Evolutionary conservation across 495 filamentous ascomycete species (phyloP).

Genomic region (Aspergillus heteromorphus): DNA sequence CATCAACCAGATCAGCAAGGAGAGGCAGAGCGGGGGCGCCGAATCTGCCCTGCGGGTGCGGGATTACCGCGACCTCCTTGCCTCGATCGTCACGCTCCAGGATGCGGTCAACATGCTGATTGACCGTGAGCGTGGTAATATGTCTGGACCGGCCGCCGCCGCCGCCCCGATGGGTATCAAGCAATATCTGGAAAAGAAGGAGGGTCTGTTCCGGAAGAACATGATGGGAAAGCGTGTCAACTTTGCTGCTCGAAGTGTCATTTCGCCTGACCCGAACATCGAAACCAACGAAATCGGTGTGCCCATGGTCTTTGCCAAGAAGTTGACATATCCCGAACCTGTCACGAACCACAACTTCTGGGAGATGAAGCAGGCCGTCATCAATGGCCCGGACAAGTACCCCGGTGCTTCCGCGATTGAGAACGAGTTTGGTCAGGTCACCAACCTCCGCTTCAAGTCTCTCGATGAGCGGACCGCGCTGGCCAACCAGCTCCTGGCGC

Average conservation of each 20-base stretch:
- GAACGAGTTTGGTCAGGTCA: slow-evolving; percentile 87
- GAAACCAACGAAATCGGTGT: slow-evolving; percentile 99
- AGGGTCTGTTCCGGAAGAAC: slow-evolving; percentile 96
- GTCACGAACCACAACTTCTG: slow-evolving; percentile 96
- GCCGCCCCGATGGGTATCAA: slow-evolving; percentile 68
- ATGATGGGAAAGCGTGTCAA: slow-evolving; percentile 99
- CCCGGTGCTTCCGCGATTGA: slow-evolving; percentile 92
- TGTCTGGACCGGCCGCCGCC: slow-evolving; percentile 58
- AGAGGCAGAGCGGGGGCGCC: slow-evolving; percentile 51
- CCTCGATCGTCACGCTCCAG: slow-evolving; percentile 75
- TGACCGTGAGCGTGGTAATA: slow-evolving; percentile 77
- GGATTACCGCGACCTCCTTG: slow-evolving; percentile 57
- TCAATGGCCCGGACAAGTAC: slow-evolving; percentile 90
- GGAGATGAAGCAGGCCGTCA: slow-evolving; percentile 91
- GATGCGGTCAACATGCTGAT: slow-evolving; percentile 86
- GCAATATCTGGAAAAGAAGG: slow-evolving; percentile 97
- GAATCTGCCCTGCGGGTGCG: slow-evolving; percentile 38
- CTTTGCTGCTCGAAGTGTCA: slow-evolving; percentile 94
- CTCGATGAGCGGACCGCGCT: slow-evolving; percentile 77
- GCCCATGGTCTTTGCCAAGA: slow-evolving; percentile 91
- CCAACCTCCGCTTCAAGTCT: slow-evolving; percentile 81
- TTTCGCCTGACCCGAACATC: slow-evolving; percentile 97
- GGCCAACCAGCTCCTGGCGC: slow-evolving; percentile 90
- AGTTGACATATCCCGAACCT: slow-evolving; percentile 93
- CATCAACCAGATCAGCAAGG: slow-evolving; percentile 70